phyloP scores from a whole-genome alignment of 805 yeast genomes.

The Saccharomycopsis selenospora region DNA sequence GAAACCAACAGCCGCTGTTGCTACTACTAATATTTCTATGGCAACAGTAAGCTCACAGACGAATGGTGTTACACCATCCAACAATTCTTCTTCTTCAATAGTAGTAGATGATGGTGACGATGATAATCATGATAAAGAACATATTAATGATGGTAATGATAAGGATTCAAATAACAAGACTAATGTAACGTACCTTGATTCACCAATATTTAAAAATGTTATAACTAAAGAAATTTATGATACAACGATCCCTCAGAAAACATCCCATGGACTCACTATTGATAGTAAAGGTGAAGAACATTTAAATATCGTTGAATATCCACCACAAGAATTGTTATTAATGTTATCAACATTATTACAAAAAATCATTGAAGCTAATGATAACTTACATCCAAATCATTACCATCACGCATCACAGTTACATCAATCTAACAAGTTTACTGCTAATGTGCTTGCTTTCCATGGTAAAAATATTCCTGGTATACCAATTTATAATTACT shows the following conservation, averaged over 20 bases:
- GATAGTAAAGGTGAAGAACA: slow-evolving; percentile 36
- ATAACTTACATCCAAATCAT: slow-evolving; percentile 66
- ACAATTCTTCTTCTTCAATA: slow-evolving; percentile 20
- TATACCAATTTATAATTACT: slow-evolving; percentile 83
- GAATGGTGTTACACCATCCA: slow-evolving; percentile 27
- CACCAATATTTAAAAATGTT: not conserved
- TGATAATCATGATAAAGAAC: slow-evolving; percentile 20
- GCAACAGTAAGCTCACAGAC: slow-evolving; percentile 31
- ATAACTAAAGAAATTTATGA: slow-evolving; percentile 16
- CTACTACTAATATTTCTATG: slow-evolving; percentile 44
- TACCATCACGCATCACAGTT: slow-evolving; percentile 33
- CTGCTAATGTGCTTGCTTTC: slow-evolving; percentile 75
- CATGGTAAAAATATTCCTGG: slow-evolving; percentile 96
- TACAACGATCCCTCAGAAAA: slow-evolving; percentile 15
- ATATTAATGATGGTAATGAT: slow-evolving; percentile 9
- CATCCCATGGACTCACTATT: slow-evolving; percentile 21
- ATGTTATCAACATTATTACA: slow-evolving; percentile 84
- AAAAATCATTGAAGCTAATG: slow-evolving; percentile 87
- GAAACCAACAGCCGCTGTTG: slow-evolving; percentile 39
- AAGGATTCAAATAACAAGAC: not conserved
- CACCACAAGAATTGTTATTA: slow-evolving; percentile 68
- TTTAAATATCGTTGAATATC: slow-evolving; percentile 72
- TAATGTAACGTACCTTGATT: slow-evolving; percentile 7
- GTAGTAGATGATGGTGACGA: slow-evolving; percentile 17
- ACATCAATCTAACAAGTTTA: slow-evolving; percentile 36